phyloP scores from a whole-genome alignment of 345 rosid species.

The Anastatica hierochuntica region DNA sequence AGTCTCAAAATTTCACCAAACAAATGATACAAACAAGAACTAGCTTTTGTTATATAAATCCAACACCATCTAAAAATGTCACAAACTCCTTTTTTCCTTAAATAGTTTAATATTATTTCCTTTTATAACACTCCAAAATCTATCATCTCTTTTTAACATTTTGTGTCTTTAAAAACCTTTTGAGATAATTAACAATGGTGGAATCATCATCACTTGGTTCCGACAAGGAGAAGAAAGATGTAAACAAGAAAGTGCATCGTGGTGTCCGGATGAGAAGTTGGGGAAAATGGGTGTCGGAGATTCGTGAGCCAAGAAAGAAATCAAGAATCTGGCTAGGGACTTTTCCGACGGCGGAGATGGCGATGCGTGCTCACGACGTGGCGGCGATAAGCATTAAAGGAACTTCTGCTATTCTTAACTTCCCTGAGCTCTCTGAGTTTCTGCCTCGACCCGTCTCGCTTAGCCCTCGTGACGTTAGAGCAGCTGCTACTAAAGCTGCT shows the following conservation, averaged over 20 bases:
- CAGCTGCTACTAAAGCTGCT: constrained; percentile 87
- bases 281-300: constrained; percentile 99
- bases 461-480: constrained; percentile 76
- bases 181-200: background rate
- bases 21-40: constrained; percentile 18
- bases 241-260: constrained; percentile 22
- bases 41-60: constrained; percentile 13
- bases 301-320: constrained; percentile 86
- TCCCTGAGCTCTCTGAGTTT: constrained; percentile 59
- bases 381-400: constrained; percentile 89
- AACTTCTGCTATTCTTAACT: constrained; percentile 66
- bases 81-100: background rate
- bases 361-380: constrained; percentile 92
- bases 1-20: constrained; percentile 6
- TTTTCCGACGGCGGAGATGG: constrained; percentile 91
- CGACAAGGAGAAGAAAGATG: too few species aligned
- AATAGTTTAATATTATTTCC: constrained; percentile 2
- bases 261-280: constrained; percentile 90
- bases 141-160: too few species aligned
- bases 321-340: constrained; percentile 95
- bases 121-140: background rate
- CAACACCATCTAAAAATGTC: background rate
- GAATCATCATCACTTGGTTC: background rate
- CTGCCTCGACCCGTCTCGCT: constrained; percentile 71
- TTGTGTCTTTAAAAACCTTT: too few species aligned